These are phyloP conservation scores for Tranzscheliella williamsii DNA, from an alignment of 1,284 basidiomycete species.

Conservation along the genomic window DNA sequence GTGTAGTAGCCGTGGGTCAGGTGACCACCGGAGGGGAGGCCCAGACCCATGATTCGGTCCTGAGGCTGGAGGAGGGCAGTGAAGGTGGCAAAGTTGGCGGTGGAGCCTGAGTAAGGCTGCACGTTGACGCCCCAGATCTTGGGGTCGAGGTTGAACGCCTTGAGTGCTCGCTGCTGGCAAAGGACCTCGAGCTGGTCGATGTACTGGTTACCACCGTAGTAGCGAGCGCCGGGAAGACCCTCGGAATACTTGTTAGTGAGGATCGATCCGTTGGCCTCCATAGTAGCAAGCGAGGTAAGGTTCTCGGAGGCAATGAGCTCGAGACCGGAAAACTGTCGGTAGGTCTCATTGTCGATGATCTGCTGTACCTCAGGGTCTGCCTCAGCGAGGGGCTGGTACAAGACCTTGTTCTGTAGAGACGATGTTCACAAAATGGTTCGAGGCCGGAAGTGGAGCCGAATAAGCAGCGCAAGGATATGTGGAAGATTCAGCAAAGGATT, in stretches of 20 bases:
- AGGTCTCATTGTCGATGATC: slow-evolving; percentile 99
- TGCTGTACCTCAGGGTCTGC: slow-evolving; percentile 92
- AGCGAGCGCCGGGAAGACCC: slow-evolving; percentile 77
- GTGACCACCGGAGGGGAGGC: slow-evolving; percentile 96
- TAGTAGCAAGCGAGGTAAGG: slow-evolving; percentile 63
- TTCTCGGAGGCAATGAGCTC: slow-evolving; percentile 92
- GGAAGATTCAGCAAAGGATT: no score
- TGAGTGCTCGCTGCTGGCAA: slow-evolving; percentile 90
- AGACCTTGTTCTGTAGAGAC: slow-evolving; percentile 75
- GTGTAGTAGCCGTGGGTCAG: slow-evolving; percentile 98
- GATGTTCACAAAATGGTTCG: no score
- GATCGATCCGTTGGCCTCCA: slow-evolving; percentile 99
- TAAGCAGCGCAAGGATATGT: no score
- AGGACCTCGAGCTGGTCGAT: slow-evolving; percentile 95
- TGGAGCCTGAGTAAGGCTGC: slow-evolving; percentile 89
- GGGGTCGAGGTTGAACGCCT: slow-evolving; percentile 94
- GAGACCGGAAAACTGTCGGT: slow-evolving; percentile 91
- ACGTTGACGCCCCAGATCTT: slow-evolving; percentile 96
- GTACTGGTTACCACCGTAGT: slow-evolving; percentile 86
- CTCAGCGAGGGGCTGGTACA: slow-evolving; percentile 85
- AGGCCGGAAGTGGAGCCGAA: neutral
- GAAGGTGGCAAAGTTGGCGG: slow-evolving; percentile 86
- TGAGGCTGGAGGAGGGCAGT: slow-evolving; percentile 96
- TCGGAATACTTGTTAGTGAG: slow-evolving; percentile 92
- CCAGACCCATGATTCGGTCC: slow-evolving; percentile 98